phyloP scores from a whole-genome alignment of 179 eudicot genomes.

The Heliamphora pulchella region DNA sequence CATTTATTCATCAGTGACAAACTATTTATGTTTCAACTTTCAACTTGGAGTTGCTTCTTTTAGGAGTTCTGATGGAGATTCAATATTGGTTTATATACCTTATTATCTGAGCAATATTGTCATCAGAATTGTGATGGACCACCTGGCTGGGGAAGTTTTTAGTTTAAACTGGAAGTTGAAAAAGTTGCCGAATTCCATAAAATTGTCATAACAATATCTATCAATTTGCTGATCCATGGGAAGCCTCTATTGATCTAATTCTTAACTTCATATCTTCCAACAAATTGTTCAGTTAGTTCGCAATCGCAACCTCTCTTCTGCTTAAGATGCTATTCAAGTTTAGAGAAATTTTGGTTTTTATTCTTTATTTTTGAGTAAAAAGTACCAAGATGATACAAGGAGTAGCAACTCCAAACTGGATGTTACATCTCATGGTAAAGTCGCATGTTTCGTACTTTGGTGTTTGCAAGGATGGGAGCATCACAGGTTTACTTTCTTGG shows the following conservation, averaged over 20 bases:
- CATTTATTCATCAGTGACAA: not conserved
- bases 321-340: not conserved
- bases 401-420: not conserved
- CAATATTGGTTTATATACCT: not conserved
- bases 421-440: not conserved
- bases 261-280: not conserved
- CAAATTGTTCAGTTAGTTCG: not conserved
- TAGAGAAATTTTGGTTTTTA: not conserved
- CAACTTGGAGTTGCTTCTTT: conserved; percentile 12
- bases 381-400: not conserved
- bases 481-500: not conserved
- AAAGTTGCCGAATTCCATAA: not conserved
- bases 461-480: not conserved
- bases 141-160: not conserved
- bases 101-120: not conserved
- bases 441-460: not conserved
- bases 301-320: not conserved
- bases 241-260: not conserved
- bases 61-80: conserved; percentile 2
- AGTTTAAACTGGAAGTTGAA: not conserved
- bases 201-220: not conserved
- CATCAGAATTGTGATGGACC: not conserved
- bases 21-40: not conserved
- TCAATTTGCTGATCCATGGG: not conserved
- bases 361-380: not conserved